Evolutionary conservation across 2,329 filamentous ascomycete genomes (phyloP).

Genomic region (Verruconis gallopava): DNA sequence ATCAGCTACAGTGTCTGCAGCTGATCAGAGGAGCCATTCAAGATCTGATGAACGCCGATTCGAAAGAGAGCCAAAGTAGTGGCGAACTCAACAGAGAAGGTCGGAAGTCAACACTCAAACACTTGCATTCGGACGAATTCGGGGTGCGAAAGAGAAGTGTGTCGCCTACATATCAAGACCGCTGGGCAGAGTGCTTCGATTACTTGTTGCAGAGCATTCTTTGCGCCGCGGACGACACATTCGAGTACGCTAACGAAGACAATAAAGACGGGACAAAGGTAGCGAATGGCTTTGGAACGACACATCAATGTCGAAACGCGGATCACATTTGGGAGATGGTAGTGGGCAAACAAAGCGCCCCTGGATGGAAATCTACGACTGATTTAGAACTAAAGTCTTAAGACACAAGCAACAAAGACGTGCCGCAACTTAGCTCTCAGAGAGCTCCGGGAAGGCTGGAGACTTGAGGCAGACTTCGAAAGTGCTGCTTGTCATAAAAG

Average conservation of each 20-base stretch:
- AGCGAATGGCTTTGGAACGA: constrained; percentile 2
- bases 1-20: constrained; percentile 5
- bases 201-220: constrained; percentile 8
- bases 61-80: neutral
- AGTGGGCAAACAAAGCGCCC: neutral
- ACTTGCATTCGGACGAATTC: neutral
- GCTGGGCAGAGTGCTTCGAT: constrained; percentile 5
- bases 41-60: neutral
- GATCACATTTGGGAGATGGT: constrained; percentile 4
- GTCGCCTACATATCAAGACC: neutral
- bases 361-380: constrained; percentile 4
- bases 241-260: constrained; percentile 3
- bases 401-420: no score
- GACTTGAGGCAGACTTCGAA: no score
- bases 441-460: no score
- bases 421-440: no score
- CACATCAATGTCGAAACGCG: constrained; percentile 4
- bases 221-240: constrained; percentile 1
- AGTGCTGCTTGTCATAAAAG: no score
- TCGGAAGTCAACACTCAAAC: neutral
- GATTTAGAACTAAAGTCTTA: no score
- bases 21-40: constrained; percentile 5
- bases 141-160: neutral
- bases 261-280: neutral
- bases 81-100: neutral